Conservation (phyloP, 148 eudicot genomes). For the Gaultheria prostrata region DNA sequence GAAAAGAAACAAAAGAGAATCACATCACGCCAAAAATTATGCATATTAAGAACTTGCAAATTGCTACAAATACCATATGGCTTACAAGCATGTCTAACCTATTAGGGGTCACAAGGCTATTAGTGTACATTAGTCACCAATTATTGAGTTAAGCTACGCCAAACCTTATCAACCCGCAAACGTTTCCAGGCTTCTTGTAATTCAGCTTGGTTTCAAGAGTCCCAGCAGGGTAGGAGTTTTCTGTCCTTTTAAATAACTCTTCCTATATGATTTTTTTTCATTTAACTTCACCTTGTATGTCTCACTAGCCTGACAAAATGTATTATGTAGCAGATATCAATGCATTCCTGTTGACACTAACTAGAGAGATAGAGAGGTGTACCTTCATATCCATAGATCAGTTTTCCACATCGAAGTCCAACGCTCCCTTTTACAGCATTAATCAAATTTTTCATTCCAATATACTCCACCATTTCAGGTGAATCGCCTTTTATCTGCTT, state of each 20-base stretch:
- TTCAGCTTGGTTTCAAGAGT: background rate
- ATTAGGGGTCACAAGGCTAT: background rate
- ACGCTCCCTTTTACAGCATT: slow-evolving; percentile 61
- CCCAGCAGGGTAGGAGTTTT: background rate
- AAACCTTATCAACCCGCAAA: background rate
- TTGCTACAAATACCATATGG: background rate
- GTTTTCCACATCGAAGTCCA: slow-evolving; percentile 65
- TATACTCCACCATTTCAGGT: slow-evolving; percentile 89
- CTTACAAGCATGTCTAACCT: background rate
- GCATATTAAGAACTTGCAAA: background rate
- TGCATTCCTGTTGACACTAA: background rate
- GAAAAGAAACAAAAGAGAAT: background rate
- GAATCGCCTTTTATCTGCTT: slow-evolving; percentile 93
- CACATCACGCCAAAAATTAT: background rate
- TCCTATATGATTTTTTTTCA: background rate
- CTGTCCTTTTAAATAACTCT: background rate
- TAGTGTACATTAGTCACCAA: background rate
- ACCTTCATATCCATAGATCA: slow-evolving; percentile 92
- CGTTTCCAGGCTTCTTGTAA: background rate
- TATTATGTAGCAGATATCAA: background rate
- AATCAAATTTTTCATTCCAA: slow-evolving; percentile 86
- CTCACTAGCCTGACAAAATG: background rate
- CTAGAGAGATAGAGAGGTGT: slow-evolving; percentile 14
- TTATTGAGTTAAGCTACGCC: background rate
- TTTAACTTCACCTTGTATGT: background rate